Base-by-base conservation (phyloP, 2,329 filamentous ascomycete genomes). In the Madurella mycetomatis region DNA sequence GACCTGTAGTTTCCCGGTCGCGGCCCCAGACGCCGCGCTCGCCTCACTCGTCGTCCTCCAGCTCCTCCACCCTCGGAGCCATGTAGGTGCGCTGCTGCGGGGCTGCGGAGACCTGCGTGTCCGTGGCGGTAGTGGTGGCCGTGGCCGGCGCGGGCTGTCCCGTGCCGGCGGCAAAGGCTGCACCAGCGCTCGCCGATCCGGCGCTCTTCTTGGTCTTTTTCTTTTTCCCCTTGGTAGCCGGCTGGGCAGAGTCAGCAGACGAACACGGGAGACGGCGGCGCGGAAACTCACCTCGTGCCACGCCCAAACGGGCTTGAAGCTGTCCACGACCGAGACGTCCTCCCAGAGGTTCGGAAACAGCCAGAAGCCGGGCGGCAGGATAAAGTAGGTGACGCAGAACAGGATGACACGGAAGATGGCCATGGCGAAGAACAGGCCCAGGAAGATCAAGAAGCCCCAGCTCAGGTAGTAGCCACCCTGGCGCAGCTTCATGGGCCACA, bases 311-410 rank as follows among this genome's bases (percentile, higher is more conserved):
- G 94, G 94, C 67, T 87, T 87, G 81, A 99, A 99, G 66, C 89
- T 95, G 70, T 99, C 94, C 72, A 99, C 87, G 75, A 99, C 97
- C 8, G 92, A 95, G 30, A 99, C 94, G 69, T 99, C 94, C 71
- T 99, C 94, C 77, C 96, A 99, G 17, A 99, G 76, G 69, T 99
- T 99, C 47, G 94, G 94, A 74, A 92, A 99, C 43, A 99, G 80
- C 94, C 94, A 99, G n/a, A 99, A 79, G 65, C 94, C 94, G 2
- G 94, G 94, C 3, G 92, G 77, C 1, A 84, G 79, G 15, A 81
- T 79, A 67, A 97, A 95, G 73, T 95, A 91, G 18, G 94, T 97
- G 69, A 95, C 74, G 69, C 90, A 87, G 77, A 99, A 99, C 30
- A 99, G 78, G 57, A 99, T 95, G 53, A 97, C 81, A 56, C 94